Percentiles rank a stretch among this genome's conserved stretches.
phyloP scores from a whole-genome alignment of 805 yeast genomes.

The Lipomyces yamadae region DNA sequence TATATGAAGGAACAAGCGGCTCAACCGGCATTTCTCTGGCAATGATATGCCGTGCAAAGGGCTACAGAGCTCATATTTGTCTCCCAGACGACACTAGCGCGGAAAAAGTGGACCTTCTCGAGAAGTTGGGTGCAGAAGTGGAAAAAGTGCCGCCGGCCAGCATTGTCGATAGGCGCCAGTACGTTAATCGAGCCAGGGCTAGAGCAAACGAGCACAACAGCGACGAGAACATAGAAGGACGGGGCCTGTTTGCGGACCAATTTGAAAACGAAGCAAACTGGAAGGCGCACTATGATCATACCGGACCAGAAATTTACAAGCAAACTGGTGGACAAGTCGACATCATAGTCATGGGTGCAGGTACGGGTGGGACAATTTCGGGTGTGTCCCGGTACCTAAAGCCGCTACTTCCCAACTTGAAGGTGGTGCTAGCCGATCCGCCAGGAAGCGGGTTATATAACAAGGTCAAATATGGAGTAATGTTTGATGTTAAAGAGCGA shows the following conservation, averaged over 20 bases:
- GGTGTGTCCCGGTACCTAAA: slow-evolving; percentile 83
- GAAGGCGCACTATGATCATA: slow-evolving; percentile 76
- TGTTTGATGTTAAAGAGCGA: slow-evolving; percentile 85
- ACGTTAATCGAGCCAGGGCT: slow-evolving; percentile 81
- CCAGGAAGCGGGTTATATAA: slow-evolving; percentile 93
- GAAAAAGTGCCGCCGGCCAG: slow-evolving; percentile 93
- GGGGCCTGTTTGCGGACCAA: slow-evolving; percentile 91
- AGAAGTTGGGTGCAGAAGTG: slow-evolving; percentile 77
- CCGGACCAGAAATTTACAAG: slow-evolving; percentile 90
- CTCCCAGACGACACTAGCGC: slow-evolving; percentile 90
- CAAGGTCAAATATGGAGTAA: slow-evolving; percentile 84
- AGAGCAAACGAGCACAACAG: slow-evolving; percentile 58
- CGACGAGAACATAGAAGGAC: slow-evolving; percentile 45
- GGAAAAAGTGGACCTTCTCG: slow-evolving; percentile 76
- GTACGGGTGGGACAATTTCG: slow-evolving; percentile 97
- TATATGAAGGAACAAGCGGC: slow-evolving; percentile 95
- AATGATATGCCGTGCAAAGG: slow-evolving; percentile 82
- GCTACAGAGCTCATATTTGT: slow-evolving; percentile 90
- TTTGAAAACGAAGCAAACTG: slow-evolving; percentile 93
- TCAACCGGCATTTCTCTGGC: slow-evolving; percentile 96
- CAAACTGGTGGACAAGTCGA: slow-evolving; percentile 73
- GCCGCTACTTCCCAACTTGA: slow-evolving; percentile 51
- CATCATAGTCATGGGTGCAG: slow-evolving; percentile 86
- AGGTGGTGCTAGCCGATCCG: slow-evolving; percentile 84
- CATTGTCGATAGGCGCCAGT: slow-evolving; percentile 90